Evolutionary conservation across 2,329 filamentous ascomycete genomes (phyloP).

Genomic region (Cladosporium phlei): DNA sequence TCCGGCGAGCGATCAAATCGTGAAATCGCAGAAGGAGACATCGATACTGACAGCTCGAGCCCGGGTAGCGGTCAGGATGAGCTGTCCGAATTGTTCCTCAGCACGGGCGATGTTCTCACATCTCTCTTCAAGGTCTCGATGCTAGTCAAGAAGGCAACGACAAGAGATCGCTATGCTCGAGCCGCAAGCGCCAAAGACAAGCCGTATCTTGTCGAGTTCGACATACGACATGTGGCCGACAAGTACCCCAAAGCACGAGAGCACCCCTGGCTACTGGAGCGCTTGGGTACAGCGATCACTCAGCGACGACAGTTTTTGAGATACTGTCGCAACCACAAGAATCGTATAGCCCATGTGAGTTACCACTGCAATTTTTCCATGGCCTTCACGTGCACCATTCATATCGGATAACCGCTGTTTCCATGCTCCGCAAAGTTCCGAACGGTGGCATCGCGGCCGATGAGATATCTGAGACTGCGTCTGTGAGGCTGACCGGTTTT

Average conservation of each 20-base stretch:
- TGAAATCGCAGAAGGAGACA: background rate
- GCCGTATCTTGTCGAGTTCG: conserved; percentile 19
- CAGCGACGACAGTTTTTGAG: conserved; percentile 23
- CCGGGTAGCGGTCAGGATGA: no score
- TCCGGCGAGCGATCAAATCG: background rate
- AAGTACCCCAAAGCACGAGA: conserved; percentile 22
- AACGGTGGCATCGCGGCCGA: no score
- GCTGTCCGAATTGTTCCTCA: conserved; percentile 21
- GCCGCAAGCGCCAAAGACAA: conserved; percentile 16
- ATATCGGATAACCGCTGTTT: no score
- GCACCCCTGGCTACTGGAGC: conserved; percentile 20
- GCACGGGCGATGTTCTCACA: conserved; percentile 19
- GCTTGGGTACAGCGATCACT: conserved; percentile 25
- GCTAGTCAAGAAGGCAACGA: conserved; percentile 23
- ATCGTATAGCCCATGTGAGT: conserved; percentile 10
- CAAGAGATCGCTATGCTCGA: conserved; percentile 24
- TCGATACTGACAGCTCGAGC: background rate
- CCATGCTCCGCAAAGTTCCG: no score
- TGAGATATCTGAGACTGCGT: no score
- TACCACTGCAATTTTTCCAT: no score
- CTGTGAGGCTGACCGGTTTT: no score
- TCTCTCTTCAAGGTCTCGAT: conserved; percentile 27
- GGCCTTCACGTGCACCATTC: no score
- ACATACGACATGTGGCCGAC: conserved; percentile 23
- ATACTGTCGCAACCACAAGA: conserved; percentile 22